A percentile compares a stretch with the other conserved stretches of the same genome.
These are phyloP conservation scores for Lentinus brumalis DNA, from an alignment of 768 basidiomycete species.

Conservation along the genomic window DNA sequence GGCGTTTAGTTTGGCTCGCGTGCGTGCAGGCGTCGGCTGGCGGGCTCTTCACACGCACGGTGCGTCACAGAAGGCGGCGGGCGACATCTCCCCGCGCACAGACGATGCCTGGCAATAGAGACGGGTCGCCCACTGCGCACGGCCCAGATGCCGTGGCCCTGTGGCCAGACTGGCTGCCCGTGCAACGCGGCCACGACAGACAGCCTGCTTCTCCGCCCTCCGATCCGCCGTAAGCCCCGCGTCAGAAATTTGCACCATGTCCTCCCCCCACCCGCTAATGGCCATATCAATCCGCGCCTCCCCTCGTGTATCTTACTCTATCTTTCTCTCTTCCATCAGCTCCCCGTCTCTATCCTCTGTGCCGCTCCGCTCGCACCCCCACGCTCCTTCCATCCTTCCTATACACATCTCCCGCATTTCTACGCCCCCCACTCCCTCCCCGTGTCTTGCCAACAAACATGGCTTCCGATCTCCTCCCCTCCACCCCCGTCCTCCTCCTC, in stretches of 20 bases:
- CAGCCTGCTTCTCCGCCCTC: slow-evolving; percentile 12
- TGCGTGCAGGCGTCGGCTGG: background rate
- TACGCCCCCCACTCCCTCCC: background rate
- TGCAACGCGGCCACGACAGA: background rate
- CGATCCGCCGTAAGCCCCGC: slow-evolving; percentile 12
- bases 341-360: background rate
- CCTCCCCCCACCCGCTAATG: background rate
- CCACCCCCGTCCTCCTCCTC: slow-evolving; percentile 12
- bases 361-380: background rate
- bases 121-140: no score
- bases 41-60: background rate
- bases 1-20: background rate
- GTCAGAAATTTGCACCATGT: slow-evolving; percentile 1
- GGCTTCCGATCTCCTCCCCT: slow-evolving; percentile 2
- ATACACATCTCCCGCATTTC: no score
- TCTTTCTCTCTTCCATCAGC: background rate
- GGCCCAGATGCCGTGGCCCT: no score
- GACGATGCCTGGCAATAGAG: no score
- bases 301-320: background rate
- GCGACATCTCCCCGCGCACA: no score
- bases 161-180: background rate
- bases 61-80: no score
- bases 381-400: background rate
- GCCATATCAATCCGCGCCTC: background rate
- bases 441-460: slow-evolving; percentile 4